phyloP scores from a whole-genome alignment of 2,329 filamentous ascomycete genomes.

The Sporothrix pallida region DNA sequence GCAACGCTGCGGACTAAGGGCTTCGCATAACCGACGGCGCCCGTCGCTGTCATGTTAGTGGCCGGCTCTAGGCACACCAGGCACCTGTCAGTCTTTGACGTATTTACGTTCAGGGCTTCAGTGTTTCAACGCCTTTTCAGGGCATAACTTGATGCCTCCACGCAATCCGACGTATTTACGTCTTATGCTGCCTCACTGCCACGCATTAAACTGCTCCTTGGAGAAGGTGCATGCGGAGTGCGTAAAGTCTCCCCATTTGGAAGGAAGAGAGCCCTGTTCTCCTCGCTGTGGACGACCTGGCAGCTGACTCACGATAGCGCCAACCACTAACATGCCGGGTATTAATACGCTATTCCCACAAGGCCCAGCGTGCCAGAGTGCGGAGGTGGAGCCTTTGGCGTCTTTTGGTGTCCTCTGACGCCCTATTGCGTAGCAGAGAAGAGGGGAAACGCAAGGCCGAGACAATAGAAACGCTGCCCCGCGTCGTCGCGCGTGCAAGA shows the following conservation, averaged over 20 bases:
- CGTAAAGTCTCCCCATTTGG: not conserved
- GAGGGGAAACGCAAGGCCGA: not conserved
- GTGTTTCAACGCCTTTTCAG: too few species aligned
- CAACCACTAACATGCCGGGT: conserved; percentile 19
- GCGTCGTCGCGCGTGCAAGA: conserved; percentile 2
- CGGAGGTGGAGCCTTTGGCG: conserved; percentile 13
- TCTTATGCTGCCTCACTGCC: not conserved
- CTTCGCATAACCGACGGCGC: not conserved
- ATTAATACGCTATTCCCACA: conserved; percentile 17
- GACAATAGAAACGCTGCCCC: not conserved
- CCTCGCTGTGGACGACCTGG: not conserved
- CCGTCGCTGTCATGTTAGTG: not conserved
- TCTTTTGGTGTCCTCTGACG: not conserved
- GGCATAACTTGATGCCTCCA: too few species aligned
- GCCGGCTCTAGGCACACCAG: too few species aligned
- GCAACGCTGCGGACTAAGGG: conserved; percentile 3
- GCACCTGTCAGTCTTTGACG: too few species aligned
- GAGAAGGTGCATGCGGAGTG: not conserved
- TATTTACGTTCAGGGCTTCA: too few species aligned
- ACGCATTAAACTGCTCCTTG: not conserved
- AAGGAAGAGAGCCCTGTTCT: not conserved
- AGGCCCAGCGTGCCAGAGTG: conserved; percentile 9
- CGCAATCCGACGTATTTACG: too few species aligned
- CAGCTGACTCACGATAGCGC: conserved; percentile 22
- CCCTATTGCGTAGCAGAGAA: conserved; percentile 19